These are phyloP conservation scores for Ceratocystis papillata DNA, from an alignment of 2,329 filamentous ascomycete species.

Conservation along the genomic window DNA sequence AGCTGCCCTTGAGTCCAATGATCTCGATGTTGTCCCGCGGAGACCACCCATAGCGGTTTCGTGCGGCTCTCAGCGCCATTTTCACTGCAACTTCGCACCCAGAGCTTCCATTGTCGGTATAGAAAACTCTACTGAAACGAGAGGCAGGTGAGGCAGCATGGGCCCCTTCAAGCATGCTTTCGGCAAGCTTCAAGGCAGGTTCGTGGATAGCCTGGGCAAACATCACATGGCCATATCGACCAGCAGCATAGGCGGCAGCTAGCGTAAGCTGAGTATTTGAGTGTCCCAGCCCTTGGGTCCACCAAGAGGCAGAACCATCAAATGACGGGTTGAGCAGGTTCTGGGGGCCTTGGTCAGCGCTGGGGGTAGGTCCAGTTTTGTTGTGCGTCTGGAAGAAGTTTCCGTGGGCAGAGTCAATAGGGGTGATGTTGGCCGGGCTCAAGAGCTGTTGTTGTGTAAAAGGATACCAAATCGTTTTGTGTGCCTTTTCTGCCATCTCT, in stretches of 20 bases:
- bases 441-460: slow-evolving; percentile 70
- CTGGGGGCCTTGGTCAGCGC: slow-evolving; percentile 24
- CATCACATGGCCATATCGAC: slow-evolving; percentile 80
- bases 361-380: background rate
- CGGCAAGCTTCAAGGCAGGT: slow-evolving; percentile 59
- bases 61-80: slow-evolving; percentile 65
- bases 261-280: slow-evolving; percentile 61
- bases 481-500: slow-evolving; percentile 50
- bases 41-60: slow-evolving; percentile 55
- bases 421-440: slow-evolving; percentile 50
- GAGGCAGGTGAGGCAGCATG: slow-evolving; percentile 39
- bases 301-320: slow-evolving; percentile 81
- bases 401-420: slow-evolving; percentile 70
- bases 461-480: slow-evolving; percentile 67
- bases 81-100: slow-evolving; percentile 76
- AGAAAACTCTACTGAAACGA: slow-evolving; percentile 62
- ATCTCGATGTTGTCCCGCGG: slow-evolving; percentile 50
- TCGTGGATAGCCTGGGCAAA: slow-evolving; percentile 72
- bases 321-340: slow-evolving; percentile 54
- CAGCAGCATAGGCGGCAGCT: slow-evolving; percentile 68
- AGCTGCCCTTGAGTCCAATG: slow-evolving; percentile 66
- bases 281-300: slow-evolving; percentile 80
- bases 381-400: slow-evolving; percentile 60
- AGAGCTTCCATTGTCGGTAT: slow-evolving; percentile 73
- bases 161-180: slow-evolving; percentile 49